These are phyloP conservation scores for Diophrys sp. DNA, from an alignment of 73 alveolate species.

Conservation along the genomic window DNA sequence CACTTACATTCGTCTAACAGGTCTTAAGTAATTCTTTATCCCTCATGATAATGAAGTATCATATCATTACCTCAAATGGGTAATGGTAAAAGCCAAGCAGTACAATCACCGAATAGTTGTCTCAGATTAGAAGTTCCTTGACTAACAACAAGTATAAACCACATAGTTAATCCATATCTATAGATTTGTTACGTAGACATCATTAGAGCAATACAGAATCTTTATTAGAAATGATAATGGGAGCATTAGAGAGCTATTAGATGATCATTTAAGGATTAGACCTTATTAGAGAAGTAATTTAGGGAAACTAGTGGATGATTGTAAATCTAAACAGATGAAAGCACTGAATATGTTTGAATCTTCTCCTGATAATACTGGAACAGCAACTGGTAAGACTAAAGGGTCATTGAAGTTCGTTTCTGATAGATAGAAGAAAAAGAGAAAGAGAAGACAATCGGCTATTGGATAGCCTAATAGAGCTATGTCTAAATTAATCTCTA, in stretches of 20 bases:
- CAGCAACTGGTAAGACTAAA: not conserved
- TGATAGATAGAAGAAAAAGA: not conserved
- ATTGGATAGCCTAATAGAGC: not conserved
- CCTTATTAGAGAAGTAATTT: not conserved
- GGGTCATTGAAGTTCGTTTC: not conserved
- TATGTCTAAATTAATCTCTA: not conserved
- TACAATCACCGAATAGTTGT: conserved; percentile 54
- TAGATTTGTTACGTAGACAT: conserved; percentile 20
- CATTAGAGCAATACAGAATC: conserved; percentile 15
- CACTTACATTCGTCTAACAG: conserved; percentile 51
- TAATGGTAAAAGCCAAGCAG: conserved; percentile 39
- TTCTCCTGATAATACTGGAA: not conserved
- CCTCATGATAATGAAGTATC: conserved; percentile 71
- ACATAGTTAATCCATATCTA: conserved; percentile 5
- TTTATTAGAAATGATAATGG: conserved; percentile 20
- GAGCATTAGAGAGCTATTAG: conserved; percentile 20
- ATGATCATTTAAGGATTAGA: not conserved
- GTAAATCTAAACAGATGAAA: not conserved
- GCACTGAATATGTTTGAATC: not conserved
- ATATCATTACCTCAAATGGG: conserved; percentile 38
- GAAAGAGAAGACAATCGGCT: not conserved
- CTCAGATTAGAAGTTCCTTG: conserved; percentile 4
- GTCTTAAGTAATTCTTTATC: conserved; percentile 52
- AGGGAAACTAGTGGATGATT: not conserved
- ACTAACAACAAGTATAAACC: not conserved